phyloP scores from a whole-genome alignment of 306 rosid genomes.

The Prunus armeniaca region DNA sequence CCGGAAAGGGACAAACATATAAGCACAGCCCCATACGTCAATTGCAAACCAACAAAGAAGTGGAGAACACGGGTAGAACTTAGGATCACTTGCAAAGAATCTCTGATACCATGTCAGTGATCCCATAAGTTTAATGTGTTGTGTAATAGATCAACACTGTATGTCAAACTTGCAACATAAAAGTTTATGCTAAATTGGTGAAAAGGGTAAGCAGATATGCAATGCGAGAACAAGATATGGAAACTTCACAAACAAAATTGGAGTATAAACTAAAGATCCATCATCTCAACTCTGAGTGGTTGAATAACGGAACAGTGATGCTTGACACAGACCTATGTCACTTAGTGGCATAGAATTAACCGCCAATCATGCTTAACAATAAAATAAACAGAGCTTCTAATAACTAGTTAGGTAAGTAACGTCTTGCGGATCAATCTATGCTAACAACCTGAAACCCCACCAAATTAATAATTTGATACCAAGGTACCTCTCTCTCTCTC shows the following conservation, averaged over 20 bases:
- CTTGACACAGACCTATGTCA: background rate
- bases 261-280: background rate
- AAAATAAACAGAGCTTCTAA: background rate
- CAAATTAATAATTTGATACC: background rate
- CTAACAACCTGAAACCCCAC: background rate
- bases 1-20: no score
- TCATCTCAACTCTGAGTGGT: background rate
- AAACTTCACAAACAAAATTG: background rate
- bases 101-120: no score
- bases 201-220: background rate
- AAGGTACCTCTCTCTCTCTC: no score
- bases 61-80: no score
- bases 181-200: background rate
- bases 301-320: background rate
- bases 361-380: background rate
- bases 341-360: background rate
- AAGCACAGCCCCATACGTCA: no score
- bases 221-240: background rate
- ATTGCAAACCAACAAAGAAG: no score
- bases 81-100: no score
- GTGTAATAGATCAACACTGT: no score
- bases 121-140: no score
- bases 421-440: constrained; percentile 5
- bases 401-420: constrained; percentile 13
- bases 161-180: no score